Conservation (phyloP, 345 rosid genomes). For the Eucalyptus rudis region DNA sequence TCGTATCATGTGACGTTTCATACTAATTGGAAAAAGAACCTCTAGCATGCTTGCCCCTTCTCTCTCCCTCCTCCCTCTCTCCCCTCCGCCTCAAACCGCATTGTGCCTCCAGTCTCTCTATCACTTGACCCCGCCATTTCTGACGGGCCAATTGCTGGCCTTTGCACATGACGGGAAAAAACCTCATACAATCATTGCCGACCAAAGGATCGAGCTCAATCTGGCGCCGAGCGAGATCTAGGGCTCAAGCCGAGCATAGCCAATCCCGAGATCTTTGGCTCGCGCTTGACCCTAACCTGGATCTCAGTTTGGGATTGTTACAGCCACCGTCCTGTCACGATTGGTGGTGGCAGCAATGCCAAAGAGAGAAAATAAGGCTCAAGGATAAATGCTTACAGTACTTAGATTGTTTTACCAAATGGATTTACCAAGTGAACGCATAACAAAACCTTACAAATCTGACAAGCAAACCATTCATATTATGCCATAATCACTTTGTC, state of each 20-base stretch:
- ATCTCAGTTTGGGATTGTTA: background rate
- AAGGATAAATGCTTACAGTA: background rate
- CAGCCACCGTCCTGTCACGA: background rate
- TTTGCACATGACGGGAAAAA: accelerated
- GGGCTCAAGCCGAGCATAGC: background rate
- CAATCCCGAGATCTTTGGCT: background rate
- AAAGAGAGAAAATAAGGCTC: background rate
- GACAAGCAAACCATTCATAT: background rate
- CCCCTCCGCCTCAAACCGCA: accelerated
- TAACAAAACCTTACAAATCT: background rate
- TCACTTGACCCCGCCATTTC: background rate
- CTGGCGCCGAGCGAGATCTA: background rate
- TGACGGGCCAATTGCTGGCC: no score
- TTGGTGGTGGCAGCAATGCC: background rate
- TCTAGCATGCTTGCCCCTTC: background rate
- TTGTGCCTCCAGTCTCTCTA: accelerated
- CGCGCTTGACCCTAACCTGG: background rate
- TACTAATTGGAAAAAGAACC: background rate
- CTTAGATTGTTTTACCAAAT: background rate
- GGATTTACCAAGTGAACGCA: background rate
- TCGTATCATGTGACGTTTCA: accelerated
- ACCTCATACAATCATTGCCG: background rate
- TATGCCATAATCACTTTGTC: background rate
- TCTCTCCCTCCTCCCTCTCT: no score
- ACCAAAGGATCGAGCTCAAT: background rate